A percentile compares a stretch with the other conserved stretches of the same genome.
Evolutionary conservation across 2,329 filamentous ascomycete species (phyloP).

Genomic region (Aureobasidium uvarum): DNA sequence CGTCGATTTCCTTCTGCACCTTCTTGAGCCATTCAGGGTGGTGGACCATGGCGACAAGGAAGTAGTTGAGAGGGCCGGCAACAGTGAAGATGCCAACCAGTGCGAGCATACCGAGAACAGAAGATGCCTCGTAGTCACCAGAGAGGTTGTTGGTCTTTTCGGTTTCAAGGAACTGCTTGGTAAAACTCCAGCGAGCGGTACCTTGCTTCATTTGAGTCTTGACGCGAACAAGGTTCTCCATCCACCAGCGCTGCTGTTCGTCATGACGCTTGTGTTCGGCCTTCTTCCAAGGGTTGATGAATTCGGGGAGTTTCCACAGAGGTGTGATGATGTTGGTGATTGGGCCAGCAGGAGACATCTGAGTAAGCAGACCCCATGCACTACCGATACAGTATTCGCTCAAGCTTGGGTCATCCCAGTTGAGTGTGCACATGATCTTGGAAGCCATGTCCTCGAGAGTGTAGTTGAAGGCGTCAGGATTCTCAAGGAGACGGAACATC

Average conservation of each 20-base stretch:
- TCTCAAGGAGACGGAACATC: constrained; percentile 50
- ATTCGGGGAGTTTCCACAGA: constrained; percentile 53
- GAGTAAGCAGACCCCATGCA: constrained; percentile 57
- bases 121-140: constrained; percentile 40
- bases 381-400: constrained; percentile 52
- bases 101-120: constrained; percentile 39
- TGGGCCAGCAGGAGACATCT: constrained; percentile 59
- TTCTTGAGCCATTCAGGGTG: constrained; percentile 51
- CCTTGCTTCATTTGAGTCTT: constrained; percentile 43
- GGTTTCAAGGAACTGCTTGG: constrained; percentile 46
- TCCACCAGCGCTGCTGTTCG: constrained; percentile 54
- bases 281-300: constrained; percentile 56
- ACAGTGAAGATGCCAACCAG: constrained; percentile 41
- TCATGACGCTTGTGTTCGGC: constrained; percentile 55
- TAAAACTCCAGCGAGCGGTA: constrained; percentile 45
- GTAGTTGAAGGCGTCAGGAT: constrained; percentile 53
- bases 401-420: constrained; percentile 53
- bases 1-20: constrained; percentile 49
- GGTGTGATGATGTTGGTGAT: constrained; percentile 58
- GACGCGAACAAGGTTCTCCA: constrained; percentile 46
- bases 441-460: constrained; percentile 58
- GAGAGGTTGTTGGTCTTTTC: constrained; percentile 38
- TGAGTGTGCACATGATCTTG: constrained; percentile 56
- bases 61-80: constrained; percentile 35
- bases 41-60: constrained; percentile 47